A percentile compares a stretch with the other conserved stretches of the same genome.
Evolutionary conservation across 345 rosid genomes (phyloP).

Genomic region (Rhizophora mangle): DNA sequence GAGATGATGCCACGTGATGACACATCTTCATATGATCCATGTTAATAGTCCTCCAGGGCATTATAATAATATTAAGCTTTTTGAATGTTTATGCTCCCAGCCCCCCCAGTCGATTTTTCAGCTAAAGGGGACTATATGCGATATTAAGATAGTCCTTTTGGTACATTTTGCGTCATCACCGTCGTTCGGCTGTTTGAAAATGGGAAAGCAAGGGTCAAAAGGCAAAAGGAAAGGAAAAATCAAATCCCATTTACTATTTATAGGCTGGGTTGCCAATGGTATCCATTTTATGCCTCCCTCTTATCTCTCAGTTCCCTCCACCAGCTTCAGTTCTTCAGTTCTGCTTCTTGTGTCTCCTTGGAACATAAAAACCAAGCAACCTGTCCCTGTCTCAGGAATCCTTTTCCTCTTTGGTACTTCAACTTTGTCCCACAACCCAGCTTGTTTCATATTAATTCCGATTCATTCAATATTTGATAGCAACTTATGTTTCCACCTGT

Average conservation of each 20-base stretch:
- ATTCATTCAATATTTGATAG: not conserved
- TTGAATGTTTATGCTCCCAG: no score
- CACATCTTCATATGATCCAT: no score
- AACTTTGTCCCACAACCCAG: not conserved
- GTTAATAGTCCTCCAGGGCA: no score
- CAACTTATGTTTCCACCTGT: no score
- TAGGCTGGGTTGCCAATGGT: not conserved
- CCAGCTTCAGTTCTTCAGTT: not conserved
- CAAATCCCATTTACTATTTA: not conserved
- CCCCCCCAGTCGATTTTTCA: no score
- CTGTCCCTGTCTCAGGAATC: no score
- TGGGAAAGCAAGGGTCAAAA: not conserved
- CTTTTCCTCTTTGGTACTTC: not conserved
- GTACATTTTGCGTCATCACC: not conserved
- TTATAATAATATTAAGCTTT: no score
- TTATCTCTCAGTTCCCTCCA: not conserved
- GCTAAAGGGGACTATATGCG: no score
- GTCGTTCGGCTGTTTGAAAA: not conserved
- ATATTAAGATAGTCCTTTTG: slow-evolving; percentile 2
- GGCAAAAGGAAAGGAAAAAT: not conserved
- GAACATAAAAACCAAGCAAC: not conserved
- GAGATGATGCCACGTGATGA: no score
- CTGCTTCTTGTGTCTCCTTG: not conserved
- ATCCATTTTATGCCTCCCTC: not conserved
- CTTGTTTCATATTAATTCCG: not conserved